Evolutionary conservation across 768 basidiomycete species (phyloP).

Genomic region (Lactarius sp.): DNA sequence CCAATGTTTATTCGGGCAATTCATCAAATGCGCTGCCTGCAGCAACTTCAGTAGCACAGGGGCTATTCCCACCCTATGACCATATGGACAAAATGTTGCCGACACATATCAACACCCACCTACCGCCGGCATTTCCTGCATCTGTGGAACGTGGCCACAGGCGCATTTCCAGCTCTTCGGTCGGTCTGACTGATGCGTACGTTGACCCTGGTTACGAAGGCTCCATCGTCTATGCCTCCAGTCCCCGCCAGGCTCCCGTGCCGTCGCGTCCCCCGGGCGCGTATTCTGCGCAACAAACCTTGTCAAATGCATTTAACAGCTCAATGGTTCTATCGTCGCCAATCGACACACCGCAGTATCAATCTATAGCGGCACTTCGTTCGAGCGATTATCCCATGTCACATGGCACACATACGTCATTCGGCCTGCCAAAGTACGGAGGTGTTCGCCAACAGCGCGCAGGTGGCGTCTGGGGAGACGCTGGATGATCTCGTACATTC

Average conservation of each 20-base stretch:
- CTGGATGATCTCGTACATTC: constrained; percentile 17
- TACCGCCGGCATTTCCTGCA: constrained; percentile 1
- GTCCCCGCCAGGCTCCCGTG: constrained; percentile 11
- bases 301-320: constrained; percentile 8
- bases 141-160: constrained; percentile 1
- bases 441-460: constrained; percentile 15
- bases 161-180: constrained; percentile 8
- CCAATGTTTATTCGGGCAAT: background rate
- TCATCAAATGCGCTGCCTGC: constrained; percentile 1
- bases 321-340: constrained; percentile 15
- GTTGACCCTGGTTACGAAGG: constrained; percentile 4
- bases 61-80: constrained; percentile 17
- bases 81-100: constrained; percentile 7
- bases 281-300: constrained; percentile 7
- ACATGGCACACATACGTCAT: constrained; percentile 6
- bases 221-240: constrained; percentile 18
- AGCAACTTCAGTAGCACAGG: constrained; percentile 11
- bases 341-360: constrained; percentile 7
- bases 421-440: constrained; percentile 19
- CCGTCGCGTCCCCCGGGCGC: background rate
- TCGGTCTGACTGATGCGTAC: constrained; percentile 1
- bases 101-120: background rate
- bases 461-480: constrained; percentile 25
- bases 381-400: constrained; percentile 6
- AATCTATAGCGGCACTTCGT: constrained; percentile 11